Percentiles rank a stretch among this genome's conserved stretches.
Conservation (phyloP, 805 yeast genomes). For the Ogataea dorogensis region DNA sequence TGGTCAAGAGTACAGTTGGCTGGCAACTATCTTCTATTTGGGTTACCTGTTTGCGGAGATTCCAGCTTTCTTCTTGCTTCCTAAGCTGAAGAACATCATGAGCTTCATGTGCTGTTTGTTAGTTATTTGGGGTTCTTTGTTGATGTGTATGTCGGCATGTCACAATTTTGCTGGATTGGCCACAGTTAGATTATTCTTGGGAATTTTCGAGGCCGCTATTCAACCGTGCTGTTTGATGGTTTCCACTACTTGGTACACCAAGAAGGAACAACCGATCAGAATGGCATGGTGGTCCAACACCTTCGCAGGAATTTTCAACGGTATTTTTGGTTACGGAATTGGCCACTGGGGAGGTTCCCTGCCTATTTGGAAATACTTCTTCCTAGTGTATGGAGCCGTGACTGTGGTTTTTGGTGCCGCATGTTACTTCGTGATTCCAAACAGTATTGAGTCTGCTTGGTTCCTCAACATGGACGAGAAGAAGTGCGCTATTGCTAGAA, state of each 20-base stretch:
- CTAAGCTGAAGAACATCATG: slow-evolving; percentile 31
- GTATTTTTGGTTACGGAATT: slow-evolving; percentile 34
- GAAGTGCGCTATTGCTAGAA: slow-evolving; percentile 31
- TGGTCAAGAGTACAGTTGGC: slow-evolving; percentile 52
- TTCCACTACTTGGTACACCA: slow-evolving; percentile 36
- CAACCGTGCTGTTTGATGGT: slow-evolving; percentile 37
- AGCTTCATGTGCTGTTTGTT: slow-evolving; percentile 36
- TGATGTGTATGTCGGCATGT: slow-evolving; percentile 48
- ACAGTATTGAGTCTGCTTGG: slow-evolving; percentile 35
- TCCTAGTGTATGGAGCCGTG: slow-evolving; percentile 35
- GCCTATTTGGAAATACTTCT: slow-evolving; percentile 34
- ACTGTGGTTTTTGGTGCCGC: slow-evolving; percentile 34
- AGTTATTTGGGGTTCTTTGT: slow-evolving; percentile 46
- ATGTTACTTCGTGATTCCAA: slow-evolving; percentile 33
- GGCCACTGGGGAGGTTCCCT: slow-evolving; percentile 27
- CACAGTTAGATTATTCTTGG: slow-evolving; percentile 48
- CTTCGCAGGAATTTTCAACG: slow-evolving; percentile 32
- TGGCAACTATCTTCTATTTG: slow-evolving; percentile 59
- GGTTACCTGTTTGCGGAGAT: slow-evolving; percentile 62
- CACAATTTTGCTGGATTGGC: slow-evolving; percentile 46
- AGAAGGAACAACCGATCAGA: slow-evolving; percentile 33
- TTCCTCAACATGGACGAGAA: slow-evolving; percentile 39
- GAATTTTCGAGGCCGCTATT: slow-evolving; percentile 39
- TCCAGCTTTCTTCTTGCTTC: slow-evolving; percentile 41
- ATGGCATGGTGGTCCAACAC: slow-evolving; percentile 35